Evolutionary conservation across 2,329 filamentous ascomycete species (phyloP), one percentile per base, ranked within the genome.

Genomic region (Erysiphe neolycopersici): DNA sequence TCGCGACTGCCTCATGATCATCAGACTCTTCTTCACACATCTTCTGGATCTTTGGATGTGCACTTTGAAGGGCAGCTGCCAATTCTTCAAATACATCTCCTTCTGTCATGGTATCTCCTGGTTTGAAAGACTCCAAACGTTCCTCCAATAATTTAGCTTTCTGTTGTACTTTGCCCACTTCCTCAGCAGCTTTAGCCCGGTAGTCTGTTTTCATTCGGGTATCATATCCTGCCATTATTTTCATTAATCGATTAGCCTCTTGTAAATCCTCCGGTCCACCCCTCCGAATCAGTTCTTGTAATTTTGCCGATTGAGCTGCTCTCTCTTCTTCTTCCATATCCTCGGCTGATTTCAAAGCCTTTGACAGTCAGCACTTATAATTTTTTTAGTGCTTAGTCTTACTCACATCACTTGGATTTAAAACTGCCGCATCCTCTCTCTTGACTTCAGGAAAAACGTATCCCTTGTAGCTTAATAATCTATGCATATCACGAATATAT

Each of bases 1-100:
- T 93, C 38, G 84, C 81, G 5, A 98, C 89, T 5, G 89, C 89
- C 62, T 94, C 89, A 48, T 84, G 76, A 56, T 98, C 89, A 48
- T 95, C 87, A 11, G 85, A 94, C 57, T 98, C 89, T 60, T 98
- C 89, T 60, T 95, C 43, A 56, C 87, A 95, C 87, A 98, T 98
- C 62, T 83, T 94, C 58, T 95, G 87, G 50, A 98, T 95, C 64
- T 98, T 98, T 9, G 89, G 89, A 54, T 98, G 89, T 2, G 89
- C 89, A 56, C 79, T 94, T 58, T 83, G 81, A 39, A 98, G 67
- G 10, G 89, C 76, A 49, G 79, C 77, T 5, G 85, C 85, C 44
- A 98, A 69, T 64, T 98, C 89, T 65, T 85, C 70, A 51, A 73
- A 77, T 17, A 77, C 73, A 47, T 77, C 73, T 12, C 71, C 71